These are phyloP conservation scores for Pinus albicaulis DNA, from an alignment of 75 land plant species.

Conservation along the genomic window DNA sequence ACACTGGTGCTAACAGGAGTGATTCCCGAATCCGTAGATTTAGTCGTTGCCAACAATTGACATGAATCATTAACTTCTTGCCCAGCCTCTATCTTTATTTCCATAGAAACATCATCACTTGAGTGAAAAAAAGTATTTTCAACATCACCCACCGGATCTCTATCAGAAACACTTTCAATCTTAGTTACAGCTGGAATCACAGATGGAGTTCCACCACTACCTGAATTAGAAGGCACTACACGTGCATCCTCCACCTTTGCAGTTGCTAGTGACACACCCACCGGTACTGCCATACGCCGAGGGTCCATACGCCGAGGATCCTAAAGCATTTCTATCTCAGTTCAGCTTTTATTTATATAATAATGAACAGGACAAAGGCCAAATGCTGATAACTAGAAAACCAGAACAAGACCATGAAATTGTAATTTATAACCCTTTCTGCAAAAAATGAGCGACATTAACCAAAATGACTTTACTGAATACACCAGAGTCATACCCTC, in stretches of 20 bases:
- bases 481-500: slow-evolving; percentile 48
- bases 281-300: slow-evolving; percentile 46
- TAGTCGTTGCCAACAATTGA: neutral
- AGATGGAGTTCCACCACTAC: slow-evolving; percentile 12
- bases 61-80: slow-evolving; percentile 10
- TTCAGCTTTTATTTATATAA: neutral
- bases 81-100: slow-evolving; percentile 13
- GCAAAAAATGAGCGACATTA: slow-evolving; percentile 2
- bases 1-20: slow-evolving; percentile 22
- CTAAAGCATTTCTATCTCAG: slow-evolving; percentile 28
- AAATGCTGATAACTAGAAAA: neutral
- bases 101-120: slow-evolving; percentile 2
- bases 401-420: neutral
- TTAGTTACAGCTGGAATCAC: slow-evolving; percentile 1
- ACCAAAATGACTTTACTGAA: neutral
- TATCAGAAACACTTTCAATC: slow-evolving; percentile 19
- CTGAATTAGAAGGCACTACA: slow-evolving; percentile 14
- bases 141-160: slow-evolving; percentile 2
- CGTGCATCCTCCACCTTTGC: slow-evolving; percentile 12
- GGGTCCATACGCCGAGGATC: slow-evolving; percentile 98
- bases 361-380: neutral
- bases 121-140: neutral
- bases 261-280: slow-evolving; percentile 23
- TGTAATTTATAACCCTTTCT: neutral
- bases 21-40: slow-evolving; percentile 12